These are phyloP conservation scores for Annona cherimola DNA, from an alignment of 164 flowering plant species.

Conservation along the genomic window DNA sequence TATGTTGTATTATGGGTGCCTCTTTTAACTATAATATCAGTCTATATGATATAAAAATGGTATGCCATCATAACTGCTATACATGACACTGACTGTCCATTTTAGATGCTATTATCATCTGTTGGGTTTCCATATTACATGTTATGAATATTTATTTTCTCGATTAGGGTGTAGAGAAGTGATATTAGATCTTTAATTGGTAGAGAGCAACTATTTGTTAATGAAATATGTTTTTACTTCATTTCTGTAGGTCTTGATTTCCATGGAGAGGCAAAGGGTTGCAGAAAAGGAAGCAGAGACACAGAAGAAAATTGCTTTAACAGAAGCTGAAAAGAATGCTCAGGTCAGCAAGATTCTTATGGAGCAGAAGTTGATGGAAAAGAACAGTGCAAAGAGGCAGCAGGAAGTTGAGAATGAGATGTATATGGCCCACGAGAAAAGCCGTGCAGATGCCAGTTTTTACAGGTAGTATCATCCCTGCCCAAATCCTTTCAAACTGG, in stretches of 20 bases:
- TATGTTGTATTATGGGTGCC: no score
- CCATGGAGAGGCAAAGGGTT: conserved; percentile 80
- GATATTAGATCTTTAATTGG: no score
- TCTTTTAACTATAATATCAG: no score
- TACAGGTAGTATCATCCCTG: conserved; percentile 39
- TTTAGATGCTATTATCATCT: no score
- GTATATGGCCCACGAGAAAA: conserved; percentile 79
- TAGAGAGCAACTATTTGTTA: not conserved
- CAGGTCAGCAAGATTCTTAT: conserved; percentile 82
- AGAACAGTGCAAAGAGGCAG: conserved; percentile 65
- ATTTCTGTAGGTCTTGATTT: conserved; percentile 63
- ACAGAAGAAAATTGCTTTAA: conserved; percentile 80
- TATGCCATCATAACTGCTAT: no score
- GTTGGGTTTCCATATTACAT: no score
- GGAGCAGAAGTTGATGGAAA: conserved; percentile 90
- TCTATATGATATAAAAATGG: no score
- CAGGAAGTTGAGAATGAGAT: conserved; percentile 78
- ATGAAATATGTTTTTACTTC: not conserved
- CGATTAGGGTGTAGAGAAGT: no score
- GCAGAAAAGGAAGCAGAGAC: conserved; percentile 96
- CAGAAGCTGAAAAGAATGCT: conserved; percentile 89
- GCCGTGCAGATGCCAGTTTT: conserved; percentile 79
- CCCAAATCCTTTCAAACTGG: not conserved
- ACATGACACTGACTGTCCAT: no score
- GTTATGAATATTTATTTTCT: no score